phyloP scores from a whole-genome alignment of 768 basidiomycete species.

The Piloderma croceum region DNA sequence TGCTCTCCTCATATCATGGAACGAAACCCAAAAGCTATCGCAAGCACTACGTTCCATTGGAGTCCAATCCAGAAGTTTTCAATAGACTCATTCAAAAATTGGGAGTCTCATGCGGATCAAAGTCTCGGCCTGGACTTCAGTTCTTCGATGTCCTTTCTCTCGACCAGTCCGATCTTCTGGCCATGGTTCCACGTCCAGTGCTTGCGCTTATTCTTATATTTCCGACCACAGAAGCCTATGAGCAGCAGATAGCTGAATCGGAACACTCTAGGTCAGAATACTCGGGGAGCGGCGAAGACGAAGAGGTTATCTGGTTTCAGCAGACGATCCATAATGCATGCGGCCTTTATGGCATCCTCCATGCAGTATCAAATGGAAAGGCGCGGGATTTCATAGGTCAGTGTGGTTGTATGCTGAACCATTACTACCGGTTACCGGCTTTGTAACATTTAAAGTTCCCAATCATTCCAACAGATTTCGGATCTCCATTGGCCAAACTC shows the following conservation, averaged over 20 bases:
- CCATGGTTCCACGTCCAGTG: constrained; percentile 28
- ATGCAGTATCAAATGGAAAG: constrained; percentile 27
- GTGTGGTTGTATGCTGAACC: not conserved
- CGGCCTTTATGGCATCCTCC: constrained; percentile 32
- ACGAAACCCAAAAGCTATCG: no score
- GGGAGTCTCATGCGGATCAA: constrained; percentile 24
- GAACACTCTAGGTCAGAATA: constrained; percentile 22
- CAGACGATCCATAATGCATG: constrained; percentile 36
- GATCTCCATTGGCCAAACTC: constrained; percentile 21
- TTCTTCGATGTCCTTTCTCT: constrained; percentile 33
- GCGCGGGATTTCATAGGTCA: constrained; percentile 21
- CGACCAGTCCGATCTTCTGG: constrained; percentile 27
- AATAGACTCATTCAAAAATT: constrained; percentile 28
- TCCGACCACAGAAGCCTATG: constrained; percentile 21
- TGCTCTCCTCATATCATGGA: no score
- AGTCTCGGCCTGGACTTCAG: constrained; percentile 18
- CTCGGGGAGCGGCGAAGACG: constrained; percentile 24
- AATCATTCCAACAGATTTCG: constrained; percentile 12
- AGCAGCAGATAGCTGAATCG: constrained; percentile 13
- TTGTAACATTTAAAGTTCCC: not conserved
- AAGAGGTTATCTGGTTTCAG: constrained; percentile 32
- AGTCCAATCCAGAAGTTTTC: constrained; percentile 34
- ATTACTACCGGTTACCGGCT: no score
- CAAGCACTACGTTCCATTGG: no score
- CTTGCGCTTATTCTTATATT: constrained; percentile 28